Conservation (phyloP, 2,329 filamentous ascomycete genomes). For the Beauveria medogensis region DNA sequence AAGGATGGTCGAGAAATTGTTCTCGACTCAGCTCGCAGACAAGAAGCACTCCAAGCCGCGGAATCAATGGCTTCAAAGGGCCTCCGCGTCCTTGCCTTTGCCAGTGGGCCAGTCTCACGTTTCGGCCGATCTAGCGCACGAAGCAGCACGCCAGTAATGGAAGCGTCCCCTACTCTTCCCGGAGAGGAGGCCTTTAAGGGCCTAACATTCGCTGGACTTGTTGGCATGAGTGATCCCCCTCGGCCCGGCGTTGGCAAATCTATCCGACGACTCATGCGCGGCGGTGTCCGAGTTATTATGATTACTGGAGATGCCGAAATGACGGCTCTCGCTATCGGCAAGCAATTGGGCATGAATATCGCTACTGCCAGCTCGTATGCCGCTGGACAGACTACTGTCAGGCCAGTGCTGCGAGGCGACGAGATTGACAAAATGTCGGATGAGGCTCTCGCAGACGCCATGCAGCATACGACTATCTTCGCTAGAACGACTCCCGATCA, state of each 20-base stretch:
- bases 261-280: conserved; percentile 82
- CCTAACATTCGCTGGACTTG: conserved; percentile 81
- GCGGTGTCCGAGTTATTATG: conserved; percentile 97
- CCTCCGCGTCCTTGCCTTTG: conserved; percentile 85
- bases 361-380: conserved; percentile 43
- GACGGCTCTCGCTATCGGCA: conserved; percentile 88
- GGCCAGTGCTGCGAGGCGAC: conserved; percentile 74
- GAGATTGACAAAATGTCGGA: conserved; percentile 92
- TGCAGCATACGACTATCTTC: conserved; percentile 87
- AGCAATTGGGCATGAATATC: conserved; percentile 89
- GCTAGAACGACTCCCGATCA: conserved; percentile 94
- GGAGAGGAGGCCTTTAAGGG: conserved; percentile 70
- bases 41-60: conserved; percentile 70
- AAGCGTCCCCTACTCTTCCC: conserved; percentile 34
- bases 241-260: conserved; percentile 82
- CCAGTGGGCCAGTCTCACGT: conserved; percentile 64
- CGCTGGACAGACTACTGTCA: conserved; percentile 50
- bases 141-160: conserved; percentile 42
- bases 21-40: conserved; percentile 65
- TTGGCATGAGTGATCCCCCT: conserved; percentile 96
- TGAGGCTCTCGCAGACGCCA: conserved; percentile 72
- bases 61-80: conserved; percentile 84
- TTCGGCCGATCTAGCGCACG: conserved; percentile 35
- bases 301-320: conserved; percentile 96
- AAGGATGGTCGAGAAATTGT: conserved; percentile 79